phyloP scores from a whole-genome alignment of 495 filamentous ascomycete species.

The Penicillium bialowiezense region DNA sequence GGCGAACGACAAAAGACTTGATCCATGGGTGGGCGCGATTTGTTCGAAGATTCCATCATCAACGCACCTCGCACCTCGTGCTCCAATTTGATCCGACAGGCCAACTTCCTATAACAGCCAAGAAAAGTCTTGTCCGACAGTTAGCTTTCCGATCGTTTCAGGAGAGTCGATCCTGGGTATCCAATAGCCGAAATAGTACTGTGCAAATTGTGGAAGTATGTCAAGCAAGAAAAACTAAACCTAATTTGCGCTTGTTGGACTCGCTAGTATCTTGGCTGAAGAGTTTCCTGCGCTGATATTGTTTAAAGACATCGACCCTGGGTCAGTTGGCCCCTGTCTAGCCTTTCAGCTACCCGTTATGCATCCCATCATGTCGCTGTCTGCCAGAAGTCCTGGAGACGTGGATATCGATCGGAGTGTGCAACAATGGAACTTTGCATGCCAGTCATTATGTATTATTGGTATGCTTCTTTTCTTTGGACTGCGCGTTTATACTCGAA shows the following conservation, averaged over 20 bases:
- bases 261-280: neutral
- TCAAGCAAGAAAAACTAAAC: neutral
- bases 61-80: neutral
- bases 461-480: constrained; percentile 25
- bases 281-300: neutral
- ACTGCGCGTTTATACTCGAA: constrained; percentile 21
- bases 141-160: neutral
- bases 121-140: neutral
- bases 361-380: neutral
- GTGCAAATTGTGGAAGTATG: neutral
- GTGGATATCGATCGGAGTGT: constrained; percentile 14
- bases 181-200: neutral
- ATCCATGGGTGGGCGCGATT: neutral
- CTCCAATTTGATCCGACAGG: neutral
- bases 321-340: too few species aligned
- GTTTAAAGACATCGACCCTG: neutral
- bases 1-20: neutral
- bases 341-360: neutral
- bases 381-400: constrained; percentile 5
- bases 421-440: constrained; percentile 24
- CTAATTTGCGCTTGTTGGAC: neutral
- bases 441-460: constrained; percentile 27
- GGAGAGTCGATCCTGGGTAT: neutral
- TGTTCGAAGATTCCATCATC: neutral
- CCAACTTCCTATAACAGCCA: neutral